Evolutionary conservation across 2,329 filamentous ascomycete species (phyloP).

Genomic region (Xylariaceae sp.): DNA sequence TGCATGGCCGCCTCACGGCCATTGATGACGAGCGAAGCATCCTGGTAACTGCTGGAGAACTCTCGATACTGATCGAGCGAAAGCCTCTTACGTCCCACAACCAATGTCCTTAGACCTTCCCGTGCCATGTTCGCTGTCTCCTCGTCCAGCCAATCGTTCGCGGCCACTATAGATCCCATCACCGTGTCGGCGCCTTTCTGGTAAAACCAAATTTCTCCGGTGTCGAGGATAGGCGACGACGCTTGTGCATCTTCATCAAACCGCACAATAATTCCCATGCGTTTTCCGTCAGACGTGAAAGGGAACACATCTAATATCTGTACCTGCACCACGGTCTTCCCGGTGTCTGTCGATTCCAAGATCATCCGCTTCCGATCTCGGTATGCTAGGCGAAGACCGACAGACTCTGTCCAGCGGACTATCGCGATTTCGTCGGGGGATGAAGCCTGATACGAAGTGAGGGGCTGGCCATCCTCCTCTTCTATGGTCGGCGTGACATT

Average conservation of each 20-base stretch:
- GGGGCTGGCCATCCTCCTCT: constrained; percentile 75
- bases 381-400: constrained; percentile 83
- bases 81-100: constrained; percentile 90
- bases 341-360: constrained; percentile 77
- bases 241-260: constrained; percentile 69
- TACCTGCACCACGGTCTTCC: constrained; percentile 79
- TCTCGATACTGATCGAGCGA: constrained; percentile 80
- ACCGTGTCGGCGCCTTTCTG: constrained; percentile 98
- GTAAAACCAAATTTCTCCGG: constrained; percentile 94
- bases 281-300: constrained; percentile 96
- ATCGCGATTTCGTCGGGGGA: constrained; percentile 99
- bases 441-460: constrained; percentile 93
- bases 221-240: constrained; percentile 55
- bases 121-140: constrained; percentile 99
- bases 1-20: constrained; percentile 85
- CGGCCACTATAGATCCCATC: constrained; percentile 93
- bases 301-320: constrained; percentile 94
- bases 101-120: constrained; percentile 90
- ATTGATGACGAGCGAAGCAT: constrained; percentile 80
- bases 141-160: constrained; percentile 98
- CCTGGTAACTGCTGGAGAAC: constrained; percentile 76
- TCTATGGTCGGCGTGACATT: constrained; percentile 95
- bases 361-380: constrained; percentile 88
- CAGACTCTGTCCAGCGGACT: constrained; percentile 91
- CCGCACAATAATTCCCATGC: constrained; percentile 96